Base-by-base conservation (phyloP, 441 rosid species). In the Populus hybrid region DNA sequence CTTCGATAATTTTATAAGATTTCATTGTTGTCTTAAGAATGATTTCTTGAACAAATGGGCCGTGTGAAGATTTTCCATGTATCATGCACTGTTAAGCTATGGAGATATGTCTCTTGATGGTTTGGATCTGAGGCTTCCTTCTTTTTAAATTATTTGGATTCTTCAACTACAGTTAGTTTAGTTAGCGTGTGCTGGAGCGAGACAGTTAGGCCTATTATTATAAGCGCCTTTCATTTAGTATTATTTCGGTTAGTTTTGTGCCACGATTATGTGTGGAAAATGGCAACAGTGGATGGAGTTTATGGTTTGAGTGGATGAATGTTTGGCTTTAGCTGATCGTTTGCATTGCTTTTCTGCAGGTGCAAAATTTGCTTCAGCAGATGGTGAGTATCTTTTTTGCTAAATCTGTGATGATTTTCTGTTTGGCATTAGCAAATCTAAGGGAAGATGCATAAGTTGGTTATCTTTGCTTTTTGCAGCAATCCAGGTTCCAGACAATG, bases 401-500 rank as follows among this genome's bases (percentile, higher is more conserved):
- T 71, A 35, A 28, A 12, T 70, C 24, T 73, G 75, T 72, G 73
- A 61, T 59, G 66, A 65, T 7, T 75, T 76, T 26, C 59, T 18
- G 67, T 74, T 1, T 57, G 69, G 10, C 28, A 50, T 76, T 64
- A 32, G 73, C 35, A 57, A 38, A 75, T 79, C 18, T 38, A 10
- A 32, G 26, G 46, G 71, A 68, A 69, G 73, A 68, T 80, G 71
- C 67, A 23, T 46, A 23, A 53, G 20, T 70, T 67, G 53, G 32
- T 63, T 14, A 66, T 42, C 67, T 75, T 74, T 75, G 77, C 78
- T 69, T 42, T 81, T 87, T 84, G 85, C 89, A 91, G 95, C 97
- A 93, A 86, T 76, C 89, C 76, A 89, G 97, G 84, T 92, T 92
- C 84, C 94, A 90, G 84, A 84, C 92, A 30, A 92, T 92, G 97